Base-by-base conservation (phyloP, 2,329 filamentous ascomycete species). In the Aspergillus fructus region DNA sequence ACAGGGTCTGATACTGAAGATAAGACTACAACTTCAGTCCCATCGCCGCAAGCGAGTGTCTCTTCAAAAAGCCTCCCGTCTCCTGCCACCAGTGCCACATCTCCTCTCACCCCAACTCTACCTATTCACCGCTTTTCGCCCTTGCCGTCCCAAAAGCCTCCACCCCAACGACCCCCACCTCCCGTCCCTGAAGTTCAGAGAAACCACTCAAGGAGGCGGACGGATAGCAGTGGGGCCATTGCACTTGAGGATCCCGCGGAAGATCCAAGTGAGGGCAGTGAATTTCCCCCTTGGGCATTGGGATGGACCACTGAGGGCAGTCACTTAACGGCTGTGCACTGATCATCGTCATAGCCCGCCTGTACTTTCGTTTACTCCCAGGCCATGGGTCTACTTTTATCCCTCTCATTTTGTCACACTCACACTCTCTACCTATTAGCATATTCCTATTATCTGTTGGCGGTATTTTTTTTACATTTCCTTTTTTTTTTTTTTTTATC, bases 191-290 rank as follows among this genome's bases (percentile, higher is more conserved):
- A 69, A 30, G 66, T 67, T 23, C 68, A 69, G 49, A 68, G 66
- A 55, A 67, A 69, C 42, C 75, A 78, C 60, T 73, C 75, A 15
- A 67, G 74, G 39, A 71, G 74, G 47, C 71, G 74, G 30, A 78
- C 76, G 0, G 72, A 76, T 59, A 78, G 75, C 61, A 77, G 75
- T 55, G 76, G 79, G 64, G 77, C 78, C 56, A 79, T 82, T 48
- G 72, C 76, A 49, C 67, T 78, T 45, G 75, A 75, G 50, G 68
- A 75, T 21, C 72, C 75, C 1, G 72, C 75, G 2, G 76, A 78
- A 4, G 79, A 80, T 30, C 80, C 82, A 60, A 79, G 76, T 43
- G 84, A 85, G 79, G 84, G 86, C 50, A 65, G 82, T 11, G 79
- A 79, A 5, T 76, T 80, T 53, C 74, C 75, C 5, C 65, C 76